phyloP scores from a whole-genome alignment of 225 moss, liverwort and hornwort species.

The Neckera pumila region DNA sequence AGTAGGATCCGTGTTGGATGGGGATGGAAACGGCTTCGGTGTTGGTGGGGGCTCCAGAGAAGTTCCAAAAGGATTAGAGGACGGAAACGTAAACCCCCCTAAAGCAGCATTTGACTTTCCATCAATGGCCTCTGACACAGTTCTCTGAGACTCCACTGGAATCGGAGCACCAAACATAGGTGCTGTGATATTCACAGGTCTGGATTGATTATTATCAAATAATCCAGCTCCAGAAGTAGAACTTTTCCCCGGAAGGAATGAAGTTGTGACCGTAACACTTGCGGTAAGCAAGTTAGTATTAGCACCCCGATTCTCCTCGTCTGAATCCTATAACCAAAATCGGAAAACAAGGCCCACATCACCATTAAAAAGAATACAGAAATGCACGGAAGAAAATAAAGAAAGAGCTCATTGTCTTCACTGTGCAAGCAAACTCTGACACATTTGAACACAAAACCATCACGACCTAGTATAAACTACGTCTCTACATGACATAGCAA shows the following conservation, averaged over 20 bases:
- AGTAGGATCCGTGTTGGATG: slow-evolving; percentile 20
- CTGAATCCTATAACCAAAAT: slow-evolving; percentile 22
- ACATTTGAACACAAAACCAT: not conserved
- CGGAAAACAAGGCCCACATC: not conserved
- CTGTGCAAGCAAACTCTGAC: not conserved
- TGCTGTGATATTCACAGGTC: slow-evolving; percentile 10
- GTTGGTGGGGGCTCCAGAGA: slow-evolving; percentile 79
- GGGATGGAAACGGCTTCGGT: slow-evolving; percentile 81
- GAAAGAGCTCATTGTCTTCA: not conserved
- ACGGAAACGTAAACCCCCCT: slow-evolving; percentile 55
- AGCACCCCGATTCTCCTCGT: slow-evolving; percentile 54
- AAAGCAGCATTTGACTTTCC: slow-evolving; percentile 8
- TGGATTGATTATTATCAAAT: slow-evolving; percentile 9
- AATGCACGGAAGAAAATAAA: not conserved
- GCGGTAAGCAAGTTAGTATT: slow-evolving; percentile 7
- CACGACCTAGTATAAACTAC: not conserved
- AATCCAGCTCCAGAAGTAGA: slow-evolving; percentile 3
- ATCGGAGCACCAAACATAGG: slow-evolving; percentile 26
- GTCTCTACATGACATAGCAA: not conserved
- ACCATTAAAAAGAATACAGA: not conserved
- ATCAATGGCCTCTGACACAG: slow-evolving; percentile 8
- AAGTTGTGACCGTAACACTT: slow-evolving; percentile 3
- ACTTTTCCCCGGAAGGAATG: slow-evolving; percentile 11
- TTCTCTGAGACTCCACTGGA: slow-evolving; percentile 11
- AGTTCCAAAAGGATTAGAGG: slow-evolving; percentile 31